Percentiles rank a stretch among this genome's conserved stretches.
phyloP scores from a whole-genome alignment of 768 basidiomycete genomes.

The Chalciporus sphaerocephalus region DNA sequence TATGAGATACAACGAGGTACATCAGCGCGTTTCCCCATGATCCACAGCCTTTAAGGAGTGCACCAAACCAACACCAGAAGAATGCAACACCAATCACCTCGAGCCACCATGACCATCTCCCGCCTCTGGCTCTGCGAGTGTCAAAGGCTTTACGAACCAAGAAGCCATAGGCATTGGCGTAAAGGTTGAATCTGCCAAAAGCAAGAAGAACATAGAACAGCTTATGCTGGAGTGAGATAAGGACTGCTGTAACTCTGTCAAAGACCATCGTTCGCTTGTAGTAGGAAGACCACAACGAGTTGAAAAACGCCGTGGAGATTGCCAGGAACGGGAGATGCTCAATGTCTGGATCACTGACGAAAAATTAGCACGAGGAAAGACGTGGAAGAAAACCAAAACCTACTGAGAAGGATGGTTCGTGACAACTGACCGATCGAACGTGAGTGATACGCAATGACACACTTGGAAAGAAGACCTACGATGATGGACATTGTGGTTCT shows the following conservation, averaged over 20 bases:
- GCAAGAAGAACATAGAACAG: constrained; percentile 89
- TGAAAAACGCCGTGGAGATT: constrained; percentile 82
- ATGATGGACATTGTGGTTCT: constrained; percentile 97
- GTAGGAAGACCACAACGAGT: constrained; percentile 87
- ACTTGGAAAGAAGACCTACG: constrained; percentile 48
- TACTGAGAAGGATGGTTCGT: constrained; percentile 98
- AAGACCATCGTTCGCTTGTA: constrained; percentile 85
- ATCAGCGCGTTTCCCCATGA: constrained; percentile 63
- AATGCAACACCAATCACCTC: constrained; percentile 74
- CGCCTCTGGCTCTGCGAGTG: constrained; percentile 59
- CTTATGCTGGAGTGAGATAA: constrained; percentile 82
- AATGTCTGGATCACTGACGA: constrained; percentile 72
- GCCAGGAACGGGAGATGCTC: constrained; percentile 93
- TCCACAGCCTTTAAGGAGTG: constrained; percentile 65
- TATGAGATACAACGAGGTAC: constrained; percentile 82
- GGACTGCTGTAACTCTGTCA: constrained; percentile 58
- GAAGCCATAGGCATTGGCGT: constrained; percentile 78
- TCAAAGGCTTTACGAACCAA: constrained; percentile 64
- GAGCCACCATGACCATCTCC: constrained; percentile 71
- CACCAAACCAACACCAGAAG: constrained; percentile 87
- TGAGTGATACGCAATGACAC: constrained; percentile 1
- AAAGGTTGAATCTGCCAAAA: constrained; percentile 93
- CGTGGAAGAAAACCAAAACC: constrained; percentile 22
- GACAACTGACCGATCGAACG: constrained; percentile 55
- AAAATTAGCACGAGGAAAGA: constrained; percentile 6